A percentile compares a stretch with the other conserved stretches of the same genome.
These are phyloP conservation scores for Paecilomyces sp. DNA, from an alignment of 2,329 filamentous ascomycete species.

Conservation along the genomic window DNA sequence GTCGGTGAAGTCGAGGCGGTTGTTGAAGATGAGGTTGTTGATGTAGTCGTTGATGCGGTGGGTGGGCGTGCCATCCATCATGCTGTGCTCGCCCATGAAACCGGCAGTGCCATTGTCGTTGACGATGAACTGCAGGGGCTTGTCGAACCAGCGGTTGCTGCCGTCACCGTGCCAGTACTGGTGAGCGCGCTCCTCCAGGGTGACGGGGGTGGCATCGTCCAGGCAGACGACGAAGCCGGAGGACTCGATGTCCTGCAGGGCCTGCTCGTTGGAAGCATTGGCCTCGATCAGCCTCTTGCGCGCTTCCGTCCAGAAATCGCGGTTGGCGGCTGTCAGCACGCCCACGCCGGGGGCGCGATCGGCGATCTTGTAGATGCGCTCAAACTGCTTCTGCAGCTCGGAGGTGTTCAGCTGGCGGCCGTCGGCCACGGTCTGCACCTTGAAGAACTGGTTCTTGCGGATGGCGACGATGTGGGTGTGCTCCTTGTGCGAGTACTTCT, in stretches of 20 bases:
- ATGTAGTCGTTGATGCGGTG: conserved; percentile 93
- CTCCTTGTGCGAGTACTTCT: conserved; percentile 67
- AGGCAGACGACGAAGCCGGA: conserved; percentile 88
- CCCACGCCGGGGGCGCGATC: conserved; percentile 70
- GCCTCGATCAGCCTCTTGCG: conserved; percentile 67
- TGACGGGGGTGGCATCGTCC: conserved; percentile 84
- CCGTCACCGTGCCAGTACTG: conserved; percentile 99
- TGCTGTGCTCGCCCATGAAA: conserved; percentile 97
- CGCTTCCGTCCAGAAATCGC: conserved; percentile 85
- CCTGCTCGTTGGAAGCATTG: conserved; percentile 69
- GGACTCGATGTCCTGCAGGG: conserved; percentile 76
- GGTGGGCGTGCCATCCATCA: conserved; percentile 99
- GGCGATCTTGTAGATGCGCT: conserved; percentile 71
- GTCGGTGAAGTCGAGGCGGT: conserved; percentile 85
- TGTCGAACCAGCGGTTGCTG: conserved; percentile 94
- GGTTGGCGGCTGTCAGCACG: conserved; percentile 81
- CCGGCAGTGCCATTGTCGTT: conserved; percentile 97
- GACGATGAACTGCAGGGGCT: conserved; percentile 94
- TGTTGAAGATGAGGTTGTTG: conserved; percentile 84
- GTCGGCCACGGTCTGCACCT: conserved; percentile 71
- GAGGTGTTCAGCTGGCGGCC: conserved; percentile 80
- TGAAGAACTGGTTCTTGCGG: conserved; percentile 97
- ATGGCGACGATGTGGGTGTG: conserved; percentile 85
- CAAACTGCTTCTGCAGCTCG: conserved; percentile 87
- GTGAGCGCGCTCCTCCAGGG: conserved; percentile 87